A percentile compares a stretch with the other conserved stretches of the same genome.
These are phyloP conservation scores for Suillus clintonianus DNA, from an alignment of 768 basidiomycete genomes.

Conservation along the genomic window DNA sequence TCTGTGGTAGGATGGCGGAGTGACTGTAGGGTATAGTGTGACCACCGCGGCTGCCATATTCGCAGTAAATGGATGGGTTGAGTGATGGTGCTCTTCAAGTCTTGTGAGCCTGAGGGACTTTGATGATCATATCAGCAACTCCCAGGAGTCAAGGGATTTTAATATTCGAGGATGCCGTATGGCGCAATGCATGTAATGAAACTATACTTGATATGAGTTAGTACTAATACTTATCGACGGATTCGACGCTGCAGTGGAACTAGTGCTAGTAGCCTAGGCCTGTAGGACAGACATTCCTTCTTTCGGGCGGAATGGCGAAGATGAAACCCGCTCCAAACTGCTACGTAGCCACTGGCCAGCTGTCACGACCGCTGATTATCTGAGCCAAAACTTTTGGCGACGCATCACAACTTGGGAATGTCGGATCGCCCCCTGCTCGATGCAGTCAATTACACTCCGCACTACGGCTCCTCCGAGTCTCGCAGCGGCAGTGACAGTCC, in stretches of 20 bases:
- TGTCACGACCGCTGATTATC: background rate
- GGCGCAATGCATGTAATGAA: background rate
- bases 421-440: background rate
- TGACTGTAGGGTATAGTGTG: slow-evolving; percentile 43
- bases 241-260: too few species aligned
- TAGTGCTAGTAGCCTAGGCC: too few species aligned
- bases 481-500: background rate
- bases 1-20: slow-evolving; percentile 63
- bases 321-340: background rate
- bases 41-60: slow-evolving; percentile 40
- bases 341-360: too few species aligned
- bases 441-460: background rate
- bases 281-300: too few species aligned
- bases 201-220: background rate
- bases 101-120: background rate
- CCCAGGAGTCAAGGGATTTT: slow-evolving; percentile 2
- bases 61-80: background rate
- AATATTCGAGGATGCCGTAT: background rate
- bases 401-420: background rate
- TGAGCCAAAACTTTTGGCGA: background rate
- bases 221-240: background rate
- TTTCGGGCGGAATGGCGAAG: background rate
- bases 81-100: background rate
- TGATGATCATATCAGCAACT: slow-evolving; percentile 1
- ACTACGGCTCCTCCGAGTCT: background rate